Conservation (phyloP, 1,284 basidiomycete genomes). For the Xerocomus nothofagi region DNA sequence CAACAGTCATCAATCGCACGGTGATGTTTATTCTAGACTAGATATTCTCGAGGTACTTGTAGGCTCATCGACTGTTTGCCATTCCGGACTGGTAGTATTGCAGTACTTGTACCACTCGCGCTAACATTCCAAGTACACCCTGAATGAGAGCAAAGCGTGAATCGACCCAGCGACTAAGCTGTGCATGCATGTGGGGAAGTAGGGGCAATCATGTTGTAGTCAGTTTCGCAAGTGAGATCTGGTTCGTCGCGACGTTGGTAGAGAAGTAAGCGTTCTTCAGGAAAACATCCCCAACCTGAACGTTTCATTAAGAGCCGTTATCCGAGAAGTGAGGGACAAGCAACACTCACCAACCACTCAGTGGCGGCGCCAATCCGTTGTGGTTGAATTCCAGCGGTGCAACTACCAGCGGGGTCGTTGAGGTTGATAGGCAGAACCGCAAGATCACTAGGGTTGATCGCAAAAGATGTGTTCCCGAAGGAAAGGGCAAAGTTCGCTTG, state of each 20-base stretch:
- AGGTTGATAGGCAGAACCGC: conserved; percentile 65
- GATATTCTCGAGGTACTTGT: too few relatives aligned
- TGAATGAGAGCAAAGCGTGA: neutral
- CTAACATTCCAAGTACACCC: neutral
- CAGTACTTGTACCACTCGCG: conserved; percentile 1
- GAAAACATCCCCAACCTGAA: conserved; percentile 66
- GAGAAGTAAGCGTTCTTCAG: conserved; percentile 82
- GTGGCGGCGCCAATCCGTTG: conserved; percentile 60
- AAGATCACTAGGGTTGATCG: conserved; percentile 70
- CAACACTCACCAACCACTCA: conserved; percentile 67
- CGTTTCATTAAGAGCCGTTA: conserved; percentile 6
- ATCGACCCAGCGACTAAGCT: conserved; percentile 8
- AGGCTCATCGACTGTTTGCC: neutral
- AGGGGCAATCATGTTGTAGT: conserved; percentile 12
- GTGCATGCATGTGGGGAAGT: neutral
- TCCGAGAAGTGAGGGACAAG: conserved; percentile 1
- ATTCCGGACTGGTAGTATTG: neutral
- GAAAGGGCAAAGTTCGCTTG: conserved; percentile 63
- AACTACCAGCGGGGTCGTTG: conserved; percentile 65
- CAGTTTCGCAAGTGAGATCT: conserved; percentile 67
- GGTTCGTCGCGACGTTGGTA: conserved; percentile 66
- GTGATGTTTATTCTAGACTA: too few relatives aligned
- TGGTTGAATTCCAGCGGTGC: conserved; percentile 71
- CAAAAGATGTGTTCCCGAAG: conserved; percentile 64
- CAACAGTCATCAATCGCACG: too few relatives aligned